phyloP scores from a whole-genome alignment of 75 land plant species.

The Selaginella moellendorffii region DNA sequence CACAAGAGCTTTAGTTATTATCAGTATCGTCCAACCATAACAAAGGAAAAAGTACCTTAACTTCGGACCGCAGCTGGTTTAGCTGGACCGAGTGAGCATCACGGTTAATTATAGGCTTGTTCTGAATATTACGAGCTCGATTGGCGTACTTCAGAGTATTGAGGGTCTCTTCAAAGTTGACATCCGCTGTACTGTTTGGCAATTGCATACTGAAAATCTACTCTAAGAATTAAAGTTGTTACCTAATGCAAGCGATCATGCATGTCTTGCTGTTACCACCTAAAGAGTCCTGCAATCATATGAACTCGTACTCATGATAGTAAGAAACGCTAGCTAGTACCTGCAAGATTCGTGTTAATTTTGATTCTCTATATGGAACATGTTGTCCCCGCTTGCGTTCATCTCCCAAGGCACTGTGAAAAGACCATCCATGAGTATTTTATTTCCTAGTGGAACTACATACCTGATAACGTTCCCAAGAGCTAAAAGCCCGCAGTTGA shows the following conservation, averaged over 20 bases:
- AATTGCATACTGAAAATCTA: too few species aligned
- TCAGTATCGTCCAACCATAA: too few species aligned
- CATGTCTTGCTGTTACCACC: constrained; percentile 33
- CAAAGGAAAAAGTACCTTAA: constrained; percentile 17
- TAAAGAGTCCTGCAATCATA: constrained; percentile 26
- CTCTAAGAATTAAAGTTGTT: too few species aligned
- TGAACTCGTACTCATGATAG: not conserved
- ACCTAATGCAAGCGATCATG: constrained; percentile 36
- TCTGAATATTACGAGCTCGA: constrained; percentile 31
- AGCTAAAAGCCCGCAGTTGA: constrained; percentile 29
- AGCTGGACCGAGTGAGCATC: constrained; percentile 21
- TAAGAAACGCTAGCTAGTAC: not conserved
- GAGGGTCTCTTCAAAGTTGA: constrained; percentile 27
- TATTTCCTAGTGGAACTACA: too few species aligned
- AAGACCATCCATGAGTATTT: too few species aligned
- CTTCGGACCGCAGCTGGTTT: constrained; percentile 25
- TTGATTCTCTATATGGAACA: constrained; percentile 34
- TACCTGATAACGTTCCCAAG: constrained; percentile 33
- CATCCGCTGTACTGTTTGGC: constrained; percentile 21
- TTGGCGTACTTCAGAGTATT: constrained; percentile 32
- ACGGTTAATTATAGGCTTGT: constrained; percentile 31
- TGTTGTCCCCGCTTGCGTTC: constrained; percentile 34
- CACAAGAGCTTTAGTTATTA: too few species aligned
- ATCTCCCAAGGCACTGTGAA: constrained; percentile 34
- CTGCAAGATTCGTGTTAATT: constrained; percentile 28